Conservation (phyloP, 257 asterid genomes). For the Ballota nigra region DNA sequence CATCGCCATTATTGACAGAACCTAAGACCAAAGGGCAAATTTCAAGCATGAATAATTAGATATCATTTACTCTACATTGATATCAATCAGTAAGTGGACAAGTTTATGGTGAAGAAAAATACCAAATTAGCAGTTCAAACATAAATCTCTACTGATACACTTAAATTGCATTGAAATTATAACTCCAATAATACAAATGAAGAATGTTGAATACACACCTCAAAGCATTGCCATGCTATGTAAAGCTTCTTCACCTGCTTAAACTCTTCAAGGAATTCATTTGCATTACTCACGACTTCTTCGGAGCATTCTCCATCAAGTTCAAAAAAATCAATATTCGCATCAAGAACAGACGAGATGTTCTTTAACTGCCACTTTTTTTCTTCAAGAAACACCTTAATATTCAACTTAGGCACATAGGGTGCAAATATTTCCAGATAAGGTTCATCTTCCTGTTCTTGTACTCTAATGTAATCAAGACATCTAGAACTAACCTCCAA, state of each 20-base stretch:
- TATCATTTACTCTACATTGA: too few relatives aligned
- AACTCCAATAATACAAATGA: background rate
- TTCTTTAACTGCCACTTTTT: background rate
- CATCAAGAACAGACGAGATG: background rate
- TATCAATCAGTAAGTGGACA: too few relatives aligned
- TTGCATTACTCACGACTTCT: background rate
- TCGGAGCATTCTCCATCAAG: rapidly evolving
- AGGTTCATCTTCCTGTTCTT: too few relatives aligned
- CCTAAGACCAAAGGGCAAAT: background rate
- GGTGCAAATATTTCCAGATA: conserved; percentile 21
- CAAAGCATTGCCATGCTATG: background rate
- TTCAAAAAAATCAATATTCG: background rate
- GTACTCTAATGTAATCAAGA: background rate
- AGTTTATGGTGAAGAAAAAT: background rate
- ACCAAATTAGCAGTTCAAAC: background rate
- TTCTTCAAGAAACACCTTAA: background rate
- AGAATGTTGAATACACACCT: background rate
- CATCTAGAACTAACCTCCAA: background rate
- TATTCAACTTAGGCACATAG: background rate
- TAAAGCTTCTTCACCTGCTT: background rate
- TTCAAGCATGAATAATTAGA: too few relatives aligned
- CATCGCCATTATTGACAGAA: background rate
- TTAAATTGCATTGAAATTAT: background rate
- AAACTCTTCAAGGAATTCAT: background rate
- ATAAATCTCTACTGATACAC: too few relatives aligned